A percentile compares a stretch with the other conserved stretches of the same genome.
Conservation (phyloP, 106 monocot species). For the Vanilla planifolia region DNA sequence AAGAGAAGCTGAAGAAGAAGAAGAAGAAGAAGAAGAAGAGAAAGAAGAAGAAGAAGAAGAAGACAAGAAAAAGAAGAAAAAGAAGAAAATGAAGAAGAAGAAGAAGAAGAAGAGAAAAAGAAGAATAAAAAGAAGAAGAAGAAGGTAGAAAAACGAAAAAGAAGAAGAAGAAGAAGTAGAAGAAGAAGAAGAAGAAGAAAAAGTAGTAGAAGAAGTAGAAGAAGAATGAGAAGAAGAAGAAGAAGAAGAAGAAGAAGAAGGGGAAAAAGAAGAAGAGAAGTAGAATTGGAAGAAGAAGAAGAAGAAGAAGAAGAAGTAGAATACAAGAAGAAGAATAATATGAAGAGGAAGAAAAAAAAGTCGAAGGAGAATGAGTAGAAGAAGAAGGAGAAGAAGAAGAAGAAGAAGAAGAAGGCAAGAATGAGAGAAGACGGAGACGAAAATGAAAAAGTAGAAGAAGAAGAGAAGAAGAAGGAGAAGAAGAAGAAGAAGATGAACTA, state of each 20-base stretch:
- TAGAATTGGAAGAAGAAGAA: neutral
- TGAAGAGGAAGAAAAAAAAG: no score
- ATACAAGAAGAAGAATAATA: no score
- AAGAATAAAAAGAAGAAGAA: neutral
- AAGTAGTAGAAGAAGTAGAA: no score
- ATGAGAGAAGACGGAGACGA: no score
- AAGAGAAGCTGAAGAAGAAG: no score
- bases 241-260: neutral
- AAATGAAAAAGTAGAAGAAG: no score
- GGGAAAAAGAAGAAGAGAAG: neutral
- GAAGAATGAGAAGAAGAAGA: no score
- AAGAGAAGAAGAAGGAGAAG: neutral
- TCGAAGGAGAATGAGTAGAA: no score
- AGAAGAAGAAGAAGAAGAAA: neutral
- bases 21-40: neutral
- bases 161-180: neutral
- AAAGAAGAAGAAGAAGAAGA: neutral
- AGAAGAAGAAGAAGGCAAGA: neutral
- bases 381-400: neutral
- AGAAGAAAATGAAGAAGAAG: neutral
- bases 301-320: neutral
- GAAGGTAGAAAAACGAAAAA: no score
- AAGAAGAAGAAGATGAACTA: neutral
- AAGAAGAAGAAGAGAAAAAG: neutral
- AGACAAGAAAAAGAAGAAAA: neutral